These are phyloP conservation scores for Tremella mesenterica DNA, from an alignment of 768 basidiomycete genomes.

Conservation along the genomic window DNA sequence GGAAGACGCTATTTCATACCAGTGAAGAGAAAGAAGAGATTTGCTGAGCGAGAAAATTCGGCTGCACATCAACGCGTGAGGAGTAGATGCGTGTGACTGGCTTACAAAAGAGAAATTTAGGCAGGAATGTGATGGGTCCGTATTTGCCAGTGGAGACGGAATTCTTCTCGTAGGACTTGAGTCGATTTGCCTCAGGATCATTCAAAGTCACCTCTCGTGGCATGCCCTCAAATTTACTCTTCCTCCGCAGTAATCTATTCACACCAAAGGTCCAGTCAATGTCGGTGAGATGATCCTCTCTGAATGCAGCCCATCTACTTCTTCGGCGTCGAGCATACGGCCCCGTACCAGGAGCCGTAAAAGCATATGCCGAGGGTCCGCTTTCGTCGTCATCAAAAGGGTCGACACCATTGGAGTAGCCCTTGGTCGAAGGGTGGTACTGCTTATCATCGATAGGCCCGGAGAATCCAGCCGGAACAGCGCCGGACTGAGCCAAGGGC, in stretches of 20 bases:
- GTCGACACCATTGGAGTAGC: constrained; percentile 23
- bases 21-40: constrained; percentile 96
- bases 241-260: constrained; percentile 24
- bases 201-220: constrained; percentile 57
- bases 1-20: constrained; percentile 20
- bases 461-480: constrained; percentile 36
- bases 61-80: constrained; percentile 50
- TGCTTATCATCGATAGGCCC: constrained; percentile 9
- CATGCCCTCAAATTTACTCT: constrained; percentile 36
- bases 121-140: constrained; percentile 73
- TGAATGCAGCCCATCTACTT: constrained; percentile 22
- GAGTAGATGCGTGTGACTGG: background rate
- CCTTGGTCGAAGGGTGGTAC: constrained; percentile 22
- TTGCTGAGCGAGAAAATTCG: constrained; percentile 98
- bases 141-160: constrained; percentile 93
- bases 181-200: constrained; percentile 38
- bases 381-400: constrained; percentile 33
- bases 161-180: constrained; percentile 68
- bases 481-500: constrained; percentile 36
- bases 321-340: constrained; percentile 18
- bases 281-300: constrained; percentile 33
- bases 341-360: constrained; percentile 21
- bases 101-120: constrained; percentile 86
- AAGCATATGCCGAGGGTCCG: constrained; percentile 26
- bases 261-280: constrained; percentile 41